Evolutionary conservation across 2,329 filamentous ascomycete genomes (phyloP).

Genomic region (Colletotrichum kahawae): DNA sequence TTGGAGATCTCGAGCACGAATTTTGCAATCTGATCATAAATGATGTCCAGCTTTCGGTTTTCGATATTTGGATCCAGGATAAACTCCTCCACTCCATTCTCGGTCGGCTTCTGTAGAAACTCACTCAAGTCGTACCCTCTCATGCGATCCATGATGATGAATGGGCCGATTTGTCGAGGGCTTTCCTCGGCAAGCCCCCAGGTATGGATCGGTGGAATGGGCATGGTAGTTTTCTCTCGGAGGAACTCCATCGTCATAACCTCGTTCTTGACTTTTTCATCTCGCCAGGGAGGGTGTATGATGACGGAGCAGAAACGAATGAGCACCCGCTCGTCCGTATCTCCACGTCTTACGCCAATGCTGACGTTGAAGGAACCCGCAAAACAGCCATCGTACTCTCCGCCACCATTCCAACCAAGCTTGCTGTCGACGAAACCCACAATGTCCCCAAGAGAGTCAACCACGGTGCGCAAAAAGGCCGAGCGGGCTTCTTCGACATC

Average conservation of each 20-base stretch:
- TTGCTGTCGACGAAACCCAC: conserved; percentile 25
- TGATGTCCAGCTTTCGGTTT: conserved; percentile 21
- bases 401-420: conserved; percentile 16
- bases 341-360: conserved; percentile 26
- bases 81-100: conserved; percentile 24
- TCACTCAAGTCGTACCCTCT: conserved; percentile 27
- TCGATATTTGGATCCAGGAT: conserved; percentile 27
- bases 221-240: conserved; percentile 33
- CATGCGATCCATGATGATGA: conserved; percentile 37
- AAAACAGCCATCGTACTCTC: conserved; percentile 27
- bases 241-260: conserved; percentile 31
- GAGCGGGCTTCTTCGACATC: background rate
- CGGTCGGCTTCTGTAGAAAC: conserved; percentile 29
- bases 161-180: conserved; percentile 34
- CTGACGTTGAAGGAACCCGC: conserved; percentile 34
- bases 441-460: background rate
- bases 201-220: conserved; percentile 28
- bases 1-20: conserved; percentile 34
- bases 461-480: background rate
- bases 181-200: conserved; percentile 34
- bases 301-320: conserved; percentile 32
- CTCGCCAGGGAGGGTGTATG: conserved; percentile 23
- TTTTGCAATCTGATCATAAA: conserved; percentile 29
- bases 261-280: conserved; percentile 38
- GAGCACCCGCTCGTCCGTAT: conserved; percentile 25